Percentiles rank a stretch among this genome's conserved stretches.
Conservation (phyloP, 345 rosid genomes). For the Kandelia obovata region DNA sequence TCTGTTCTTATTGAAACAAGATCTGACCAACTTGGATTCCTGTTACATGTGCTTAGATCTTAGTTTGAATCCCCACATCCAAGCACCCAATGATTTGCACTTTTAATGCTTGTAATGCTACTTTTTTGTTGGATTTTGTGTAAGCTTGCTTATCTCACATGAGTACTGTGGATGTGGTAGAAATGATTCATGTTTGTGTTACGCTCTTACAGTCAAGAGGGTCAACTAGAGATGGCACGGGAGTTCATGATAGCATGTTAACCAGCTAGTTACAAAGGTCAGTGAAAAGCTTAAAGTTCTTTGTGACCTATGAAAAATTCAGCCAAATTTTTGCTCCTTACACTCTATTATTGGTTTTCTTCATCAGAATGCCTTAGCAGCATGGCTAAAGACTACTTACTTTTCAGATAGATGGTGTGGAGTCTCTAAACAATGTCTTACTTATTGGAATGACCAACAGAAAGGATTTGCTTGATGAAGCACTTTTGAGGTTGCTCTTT, state of each 20-base stretch:
- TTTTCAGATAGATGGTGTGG: conserved; percentile 99
- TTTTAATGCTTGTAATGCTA: too few relatives aligned
- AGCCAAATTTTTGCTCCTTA: conserved; percentile 6
- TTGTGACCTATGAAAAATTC: conserved; percentile 8
- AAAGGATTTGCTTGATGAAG: conserved; percentile 98
- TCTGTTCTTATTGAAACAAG: neutral
- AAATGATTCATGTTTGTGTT: conserved; percentile 11
- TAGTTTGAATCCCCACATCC: neutral
- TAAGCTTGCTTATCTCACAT: too few relatives aligned
- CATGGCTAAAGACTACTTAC: conserved; percentile 23
- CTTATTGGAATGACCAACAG: conserved; percentile 99
- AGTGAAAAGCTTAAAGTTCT: conserved; percentile 16
- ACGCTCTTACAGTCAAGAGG: conserved; percentile 77
- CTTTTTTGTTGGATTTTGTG: too few relatives aligned
- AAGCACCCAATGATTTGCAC: neutral
- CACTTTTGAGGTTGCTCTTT: conserved; percentile 76
- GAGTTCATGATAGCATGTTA: conserved; percentile 97
- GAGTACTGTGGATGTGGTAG: neutral
- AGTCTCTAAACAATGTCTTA: conserved; percentile 93
- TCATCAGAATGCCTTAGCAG: neutral
- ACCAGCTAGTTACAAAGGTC: conserved; percentile 97
- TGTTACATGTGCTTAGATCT: neutral
- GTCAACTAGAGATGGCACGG: conserved; percentile 93
- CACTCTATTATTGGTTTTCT: neutral
- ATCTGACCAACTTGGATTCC: neutral